Evolutionary conservation across 768 basidiomycete genomes (phyloP).

Genomic region (Hysterangium stoloniferum): DNA sequence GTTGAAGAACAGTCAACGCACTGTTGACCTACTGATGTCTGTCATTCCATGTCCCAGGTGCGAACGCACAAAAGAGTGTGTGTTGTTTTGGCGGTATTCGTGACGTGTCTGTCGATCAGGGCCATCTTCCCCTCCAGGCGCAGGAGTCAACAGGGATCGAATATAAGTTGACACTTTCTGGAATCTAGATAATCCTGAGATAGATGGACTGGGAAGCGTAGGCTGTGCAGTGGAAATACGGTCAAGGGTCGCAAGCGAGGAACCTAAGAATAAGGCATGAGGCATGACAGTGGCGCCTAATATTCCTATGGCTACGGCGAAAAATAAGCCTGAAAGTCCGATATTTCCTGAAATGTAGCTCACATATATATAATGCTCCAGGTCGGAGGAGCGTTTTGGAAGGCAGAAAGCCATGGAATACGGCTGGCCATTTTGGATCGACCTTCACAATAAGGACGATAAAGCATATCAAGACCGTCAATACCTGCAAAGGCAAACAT

Average conservation of each 20-base stretch:
- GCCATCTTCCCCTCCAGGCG: constrained; percentile 8
- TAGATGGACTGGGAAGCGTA: constrained; percentile 6
- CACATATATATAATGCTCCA: constrained; percentile 15
- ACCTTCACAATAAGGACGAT: constrained; percentile 35
- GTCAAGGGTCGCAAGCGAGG: constrained; percentile 32
- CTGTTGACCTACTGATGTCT: constrained; percentile 38
- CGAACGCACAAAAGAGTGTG: constrained; percentile 28
- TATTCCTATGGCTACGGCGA: constrained; percentile 14
- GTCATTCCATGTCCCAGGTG: constrained; percentile 36
- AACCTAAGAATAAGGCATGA: constrained; percentile 37
- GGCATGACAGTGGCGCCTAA: constrained; percentile 38
- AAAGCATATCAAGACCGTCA: constrained; percentile 20
- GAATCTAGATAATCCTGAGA: not conserved
- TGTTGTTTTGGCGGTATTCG: constrained; percentile 24
- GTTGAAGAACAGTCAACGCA: not conserved
- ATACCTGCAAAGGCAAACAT: not conserved
- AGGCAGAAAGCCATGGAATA: constrained; percentile 35
- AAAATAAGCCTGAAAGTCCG: constrained; percentile 25
- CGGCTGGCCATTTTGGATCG: constrained; percentile 33
- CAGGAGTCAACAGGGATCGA: constrained; percentile 1
- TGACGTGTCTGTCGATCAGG: constrained; percentile 6
- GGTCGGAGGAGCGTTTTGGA: constrained; percentile 20
- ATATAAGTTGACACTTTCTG: not conserved
- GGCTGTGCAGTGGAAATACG: constrained; percentile 10
- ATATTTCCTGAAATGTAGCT: no score